Evolutionary conservation across 257 asterid genomes (phyloP), one percentile per base, ranked within the genome.

Genomic region (Solanum appendiculatum): DNA sequence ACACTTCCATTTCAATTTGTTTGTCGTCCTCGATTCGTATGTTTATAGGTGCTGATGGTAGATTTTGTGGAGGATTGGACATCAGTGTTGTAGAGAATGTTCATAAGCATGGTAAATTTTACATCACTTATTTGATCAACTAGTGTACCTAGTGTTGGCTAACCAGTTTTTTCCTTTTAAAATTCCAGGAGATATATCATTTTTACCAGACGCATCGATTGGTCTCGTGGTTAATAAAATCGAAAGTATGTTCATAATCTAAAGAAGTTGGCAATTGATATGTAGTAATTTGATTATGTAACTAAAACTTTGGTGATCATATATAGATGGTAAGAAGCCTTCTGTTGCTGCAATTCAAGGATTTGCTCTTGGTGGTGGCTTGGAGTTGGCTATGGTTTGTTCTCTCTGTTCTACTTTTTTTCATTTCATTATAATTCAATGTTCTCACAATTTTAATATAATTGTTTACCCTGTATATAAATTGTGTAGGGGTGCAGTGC

Each of bases 321-420:
- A 11, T 87, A 29, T 87, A 93, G 95, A 91, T 86, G 89, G 93
- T 36, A 93, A 88, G 34, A 93, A 92, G 90, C 97, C 95, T 88
- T 56, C 91, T 25, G 94, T 94, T 88, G 97, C 97, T 91, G 97
- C 97, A 86, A 90, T 93, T 88, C 93, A 92, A 7, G 95, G 94
- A 82, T 91, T 87, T 64, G 93, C 97, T 82, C 91, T 94, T 88
- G 97, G 97, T 64, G 95, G 97, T 37, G 97, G 92, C 74, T 91
- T 94, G 66, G 97, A 93, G 90, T 83, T 93, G 86, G 95, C 93
- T 88, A 94, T 94, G 89, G 97, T 94, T 92, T 39, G 93, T 81
- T 54, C n/a, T 64, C 83, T 77, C 87, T 44, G 37, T 72, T 63
- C 72, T 36, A 70, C 36, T 80, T 86, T 31, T 64, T 9, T 77